These are phyloP conservation scores for Tricharina praecox DNA, from an alignment of 495 filamentous ascomycete species.

Conservation along the genomic window DNA sequence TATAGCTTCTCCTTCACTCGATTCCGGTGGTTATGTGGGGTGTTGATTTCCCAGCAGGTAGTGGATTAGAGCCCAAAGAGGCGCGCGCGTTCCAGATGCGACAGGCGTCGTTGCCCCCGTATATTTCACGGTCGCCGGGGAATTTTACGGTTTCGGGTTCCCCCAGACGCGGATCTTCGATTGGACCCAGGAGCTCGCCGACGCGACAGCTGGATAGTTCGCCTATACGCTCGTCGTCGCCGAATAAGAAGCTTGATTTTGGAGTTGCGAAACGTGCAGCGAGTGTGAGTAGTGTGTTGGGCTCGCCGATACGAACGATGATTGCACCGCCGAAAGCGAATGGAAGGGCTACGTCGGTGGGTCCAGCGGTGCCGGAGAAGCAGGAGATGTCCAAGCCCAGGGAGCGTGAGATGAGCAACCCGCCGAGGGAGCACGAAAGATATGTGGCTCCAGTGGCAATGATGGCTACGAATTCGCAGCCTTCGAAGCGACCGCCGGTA, in stretches of 20 bases:
- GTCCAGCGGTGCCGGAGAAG: neutral
- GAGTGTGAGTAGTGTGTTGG: neutral
- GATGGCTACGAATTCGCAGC: no score
- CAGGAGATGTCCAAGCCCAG: no score
- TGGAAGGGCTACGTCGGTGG: neutral
- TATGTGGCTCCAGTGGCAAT: no score
- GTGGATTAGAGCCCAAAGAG: neutral
- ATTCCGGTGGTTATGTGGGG: neutral
- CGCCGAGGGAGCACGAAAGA: no score
- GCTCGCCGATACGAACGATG: neutral
- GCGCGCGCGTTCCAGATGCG: slow-evolving; percentile 2
- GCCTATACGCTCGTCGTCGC: slow-evolving; percentile 11
- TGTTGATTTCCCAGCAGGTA: slow-evolving; percentile 3
- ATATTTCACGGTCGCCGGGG: slow-evolving; percentile 34
- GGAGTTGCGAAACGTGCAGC: neutral
- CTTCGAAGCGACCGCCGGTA: no score
- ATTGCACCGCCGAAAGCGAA: neutral
- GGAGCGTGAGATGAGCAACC: no score
- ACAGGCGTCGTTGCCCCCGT: slow-evolving; percentile 32
- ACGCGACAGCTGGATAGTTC: slow-evolving; percentile 24
- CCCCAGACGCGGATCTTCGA: slow-evolving; percentile 33
- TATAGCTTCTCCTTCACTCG: slow-evolving; percentile 9
- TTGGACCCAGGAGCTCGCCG: slow-evolving; percentile 25
- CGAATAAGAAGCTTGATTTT: neutral
- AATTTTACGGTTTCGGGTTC: slow-evolving; percentile 42